These are phyloP conservation scores for Beauveria sp. DNA, from an alignment of 2,329 filamentous ascomycete species.

Conservation along the genomic window DNA sequence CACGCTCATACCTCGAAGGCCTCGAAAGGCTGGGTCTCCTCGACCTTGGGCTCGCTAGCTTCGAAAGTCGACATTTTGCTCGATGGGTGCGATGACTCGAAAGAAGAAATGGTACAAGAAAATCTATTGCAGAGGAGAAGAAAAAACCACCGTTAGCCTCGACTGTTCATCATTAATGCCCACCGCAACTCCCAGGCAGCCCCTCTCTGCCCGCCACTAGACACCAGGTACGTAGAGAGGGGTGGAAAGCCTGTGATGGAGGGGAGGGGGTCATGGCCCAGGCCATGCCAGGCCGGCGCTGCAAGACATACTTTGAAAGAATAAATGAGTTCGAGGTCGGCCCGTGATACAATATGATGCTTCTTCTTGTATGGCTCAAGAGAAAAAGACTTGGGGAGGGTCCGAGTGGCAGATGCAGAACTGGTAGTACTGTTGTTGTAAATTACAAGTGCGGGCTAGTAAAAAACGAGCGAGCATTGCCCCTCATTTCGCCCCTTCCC, in stretches of 20 bases:
- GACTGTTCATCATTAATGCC: background rate
- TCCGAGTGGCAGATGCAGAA: conserved; percentile 7
- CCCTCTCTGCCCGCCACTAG: background rate
- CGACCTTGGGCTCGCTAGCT: conserved; percentile 47
- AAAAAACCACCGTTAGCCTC: conserved; percentile 3
- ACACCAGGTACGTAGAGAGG: background rate
- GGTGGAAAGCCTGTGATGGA: conserved; percentile 5
- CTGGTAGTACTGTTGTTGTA: conserved; percentile 11
- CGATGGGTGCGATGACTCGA: conserved; percentile 11
- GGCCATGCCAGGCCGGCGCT: background rate
- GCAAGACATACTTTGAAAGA: background rate
- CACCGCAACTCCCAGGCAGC: conserved; percentile 11
- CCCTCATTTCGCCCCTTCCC: conserved; percentile 12
- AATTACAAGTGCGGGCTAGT: conserved; percentile 12
- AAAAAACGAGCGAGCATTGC: conserved; percentile 11
- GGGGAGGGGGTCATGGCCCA: background rate
- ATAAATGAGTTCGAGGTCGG: background rate
- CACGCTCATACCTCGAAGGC: conserved; percentile 20
- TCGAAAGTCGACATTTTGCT: conserved; percentile 41
- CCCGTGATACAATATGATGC: background rate
- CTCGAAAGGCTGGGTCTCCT: conserved; percentile 34
- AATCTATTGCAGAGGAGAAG: conserved; percentile 1
- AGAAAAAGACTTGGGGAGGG: background rate
- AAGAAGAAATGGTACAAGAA: background rate
- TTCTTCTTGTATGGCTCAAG: background rate